Conservation (phyloP, 805 yeast species). For the Isabelozyma gotoi region DNA sequence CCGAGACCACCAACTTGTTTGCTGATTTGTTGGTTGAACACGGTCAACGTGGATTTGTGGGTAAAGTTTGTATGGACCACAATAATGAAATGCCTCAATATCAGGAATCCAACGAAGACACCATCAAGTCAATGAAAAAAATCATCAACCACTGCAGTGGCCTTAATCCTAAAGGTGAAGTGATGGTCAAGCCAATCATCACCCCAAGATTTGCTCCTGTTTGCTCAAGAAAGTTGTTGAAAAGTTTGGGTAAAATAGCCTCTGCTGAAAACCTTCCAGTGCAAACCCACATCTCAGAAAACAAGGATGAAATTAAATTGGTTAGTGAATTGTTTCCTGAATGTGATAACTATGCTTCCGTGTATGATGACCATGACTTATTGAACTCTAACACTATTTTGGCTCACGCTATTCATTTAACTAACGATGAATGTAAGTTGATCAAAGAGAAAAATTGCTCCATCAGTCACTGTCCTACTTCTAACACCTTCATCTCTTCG, state of each 20-base stretch:
- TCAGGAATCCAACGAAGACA: conserved; percentile 59
- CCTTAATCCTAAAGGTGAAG: conserved; percentile 52
- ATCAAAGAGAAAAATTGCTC: conserved; percentile 61
- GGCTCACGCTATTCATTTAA: conserved; percentile 86
- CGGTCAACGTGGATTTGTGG: conserved; percentile 89
- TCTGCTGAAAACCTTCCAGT: conserved; percentile 57
- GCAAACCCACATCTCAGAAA: conserved; percentile 93
- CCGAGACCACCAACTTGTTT: conserved; percentile 69
- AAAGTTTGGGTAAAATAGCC: conserved; percentile 57
- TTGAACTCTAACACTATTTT: conserved; percentile 67
- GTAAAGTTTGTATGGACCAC: conserved; percentile 91
- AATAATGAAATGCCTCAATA: conserved; percentile 65
- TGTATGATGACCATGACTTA: conserved; percentile 65
- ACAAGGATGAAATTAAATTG: conserved; percentile 69
- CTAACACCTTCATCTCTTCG: conserved; percentile 82
- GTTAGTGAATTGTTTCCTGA: conserved; percentile 74
- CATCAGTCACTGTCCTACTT: conserved; percentile 89
- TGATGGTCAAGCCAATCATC: conserved; percentile 65
- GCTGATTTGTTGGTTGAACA: conserved; percentile 64
- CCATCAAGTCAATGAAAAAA: conserved; percentile 51
- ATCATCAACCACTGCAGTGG: conserved; percentile 57
- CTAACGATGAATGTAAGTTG: conserved; percentile 60
- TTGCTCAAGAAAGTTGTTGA: conserved; percentile 65
- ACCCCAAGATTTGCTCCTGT: conserved; percentile 96
- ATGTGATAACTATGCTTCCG: conserved; percentile 66